These are phyloP conservation scores for Cladosporium colombiae DNA, from an alignment of 2,329 filamentous ascomycete genomes.

Conservation along the genomic window DNA sequence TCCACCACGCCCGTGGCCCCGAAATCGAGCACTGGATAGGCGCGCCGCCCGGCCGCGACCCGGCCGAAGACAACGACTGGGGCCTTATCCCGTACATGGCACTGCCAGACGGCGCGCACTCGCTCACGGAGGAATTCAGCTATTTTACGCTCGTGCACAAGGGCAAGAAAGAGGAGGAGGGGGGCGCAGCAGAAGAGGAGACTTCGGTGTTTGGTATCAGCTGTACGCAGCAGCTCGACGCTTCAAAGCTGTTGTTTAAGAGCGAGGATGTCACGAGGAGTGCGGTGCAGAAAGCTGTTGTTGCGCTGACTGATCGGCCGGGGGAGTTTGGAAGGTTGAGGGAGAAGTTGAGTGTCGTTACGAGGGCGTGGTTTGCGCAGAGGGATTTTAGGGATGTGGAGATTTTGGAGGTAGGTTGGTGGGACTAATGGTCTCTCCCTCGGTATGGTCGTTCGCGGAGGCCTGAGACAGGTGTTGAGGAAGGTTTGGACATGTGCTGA, in stretches of 20 bases:
- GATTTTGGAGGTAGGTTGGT: constrained; percentile 65
- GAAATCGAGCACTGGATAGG: constrained; percentile 95
- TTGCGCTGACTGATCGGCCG: constrained; percentile 89
- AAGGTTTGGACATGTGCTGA: constrained; percentile 21
- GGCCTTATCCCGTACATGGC: constrained; percentile 93
- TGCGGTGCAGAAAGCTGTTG: constrained; percentile 96
- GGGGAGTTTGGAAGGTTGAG: constrained; percentile 87
- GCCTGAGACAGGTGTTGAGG: background rate
- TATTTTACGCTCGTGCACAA: constrained; percentile 81
- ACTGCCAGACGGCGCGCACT: constrained; percentile 90
- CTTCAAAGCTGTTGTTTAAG: constrained; percentile 72
- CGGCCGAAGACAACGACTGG: constrained; percentile 87
- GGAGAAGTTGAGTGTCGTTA: constrained; percentile 86
- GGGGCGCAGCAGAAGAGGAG: constrained; percentile 36
- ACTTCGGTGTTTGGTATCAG: constrained; percentile 83
- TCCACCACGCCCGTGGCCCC: constrained; percentile 66
- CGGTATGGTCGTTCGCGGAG: background rate
- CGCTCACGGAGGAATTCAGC: constrained; percentile 93
- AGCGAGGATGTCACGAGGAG: constrained; percentile 92
- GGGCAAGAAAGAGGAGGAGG: background rate
- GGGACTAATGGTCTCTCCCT: background rate
- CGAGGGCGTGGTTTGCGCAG: constrained; percentile 94
- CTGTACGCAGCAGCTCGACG: constrained; percentile 88
- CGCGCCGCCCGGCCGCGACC: constrained; percentile 70
- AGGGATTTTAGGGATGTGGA: constrained; percentile 89